A percentile compares a stretch with the other conserved stretches of the same genome.
Conservation (phyloP, 345 rosid species). For the Acer yangbiense region DNA sequence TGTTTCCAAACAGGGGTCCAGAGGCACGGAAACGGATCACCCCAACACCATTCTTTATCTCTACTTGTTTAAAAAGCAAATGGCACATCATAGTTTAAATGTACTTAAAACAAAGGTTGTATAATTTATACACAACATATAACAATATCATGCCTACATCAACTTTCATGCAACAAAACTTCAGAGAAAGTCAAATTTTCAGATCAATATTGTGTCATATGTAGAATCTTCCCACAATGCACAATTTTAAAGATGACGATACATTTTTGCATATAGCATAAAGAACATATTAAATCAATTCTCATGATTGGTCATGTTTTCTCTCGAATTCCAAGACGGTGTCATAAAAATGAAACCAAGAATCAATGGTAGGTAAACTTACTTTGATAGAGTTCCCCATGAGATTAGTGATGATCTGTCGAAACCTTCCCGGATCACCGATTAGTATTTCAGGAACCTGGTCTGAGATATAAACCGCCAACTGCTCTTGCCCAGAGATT, state of each 20-base stretch:
- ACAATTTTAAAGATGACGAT: background rate
- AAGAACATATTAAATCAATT: background rate
- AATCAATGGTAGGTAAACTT: conserved; percentile 29
- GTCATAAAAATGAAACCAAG: background rate
- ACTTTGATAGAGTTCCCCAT: conserved; percentile 97
- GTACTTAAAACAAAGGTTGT: background rate
- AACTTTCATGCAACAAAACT: background rate
- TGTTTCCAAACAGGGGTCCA: conserved; percentile 1
- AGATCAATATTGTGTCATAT: background rate
- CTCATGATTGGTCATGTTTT: background rate
- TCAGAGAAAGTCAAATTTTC: background rate
- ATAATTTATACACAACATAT: background rate
- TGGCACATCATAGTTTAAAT: background rate
- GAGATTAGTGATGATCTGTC: conserved; percentile 91
- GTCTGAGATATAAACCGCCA: conserved; percentile 88
- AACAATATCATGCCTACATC: background rate
- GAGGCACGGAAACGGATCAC: background rate
- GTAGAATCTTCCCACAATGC: background rate
- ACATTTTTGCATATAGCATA: background rate
- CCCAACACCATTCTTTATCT: conserved; percentile 10
- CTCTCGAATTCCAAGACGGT: background rate
- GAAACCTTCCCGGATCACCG: conserved; percentile 94
- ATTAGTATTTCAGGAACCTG: conserved; percentile 78
- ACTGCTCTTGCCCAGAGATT: conserved; percentile 47
- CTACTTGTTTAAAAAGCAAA: background rate